Evolutionary conservation across 768 basidiomycete genomes (phyloP).

Genomic region (Cyclocybe aegerita): DNA sequence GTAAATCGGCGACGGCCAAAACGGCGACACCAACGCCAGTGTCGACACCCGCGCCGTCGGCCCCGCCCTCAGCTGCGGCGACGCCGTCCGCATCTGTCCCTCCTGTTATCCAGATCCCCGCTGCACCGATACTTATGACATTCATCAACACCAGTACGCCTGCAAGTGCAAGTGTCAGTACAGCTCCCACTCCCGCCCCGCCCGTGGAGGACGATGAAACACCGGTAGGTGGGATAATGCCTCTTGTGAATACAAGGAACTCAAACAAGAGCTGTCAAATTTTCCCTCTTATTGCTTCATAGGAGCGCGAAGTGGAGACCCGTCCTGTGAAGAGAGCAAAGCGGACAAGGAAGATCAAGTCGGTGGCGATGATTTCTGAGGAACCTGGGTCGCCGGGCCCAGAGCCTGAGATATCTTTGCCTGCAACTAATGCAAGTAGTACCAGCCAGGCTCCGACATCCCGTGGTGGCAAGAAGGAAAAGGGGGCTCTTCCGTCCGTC

Average conservation of each 20-base stretch:
- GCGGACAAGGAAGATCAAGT: constrained; percentile 41
- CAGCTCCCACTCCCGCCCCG: background rate
- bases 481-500: constrained; percentile 17
- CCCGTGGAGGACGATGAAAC: constrained; percentile 8
- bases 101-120: background rate
- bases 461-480: constrained; percentile 25
- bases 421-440: constrained; percentile 18
- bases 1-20: constrained; percentile 25
- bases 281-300: constrained; percentile 1
- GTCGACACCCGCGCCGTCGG: background rate
- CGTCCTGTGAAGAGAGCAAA: constrained; percentile 40
- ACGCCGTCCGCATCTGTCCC: background rate
- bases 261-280: background rate
- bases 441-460: constrained; percentile 20
- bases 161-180: background rate
- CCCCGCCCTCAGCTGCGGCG: background rate
- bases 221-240: constrained; percentile 10
- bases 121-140: background rate
- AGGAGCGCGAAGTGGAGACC: constrained; percentile 29
- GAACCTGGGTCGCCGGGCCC: constrained; percentile 28
- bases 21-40: constrained; percentile 15
- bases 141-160: background rate
- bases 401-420: constrained; percentile 20
- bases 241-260: background rate
- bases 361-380: constrained; percentile 38